Conservation (phyloP, 176 grass and related monocot genomes). For the Pontederia crassipes region DNA sequence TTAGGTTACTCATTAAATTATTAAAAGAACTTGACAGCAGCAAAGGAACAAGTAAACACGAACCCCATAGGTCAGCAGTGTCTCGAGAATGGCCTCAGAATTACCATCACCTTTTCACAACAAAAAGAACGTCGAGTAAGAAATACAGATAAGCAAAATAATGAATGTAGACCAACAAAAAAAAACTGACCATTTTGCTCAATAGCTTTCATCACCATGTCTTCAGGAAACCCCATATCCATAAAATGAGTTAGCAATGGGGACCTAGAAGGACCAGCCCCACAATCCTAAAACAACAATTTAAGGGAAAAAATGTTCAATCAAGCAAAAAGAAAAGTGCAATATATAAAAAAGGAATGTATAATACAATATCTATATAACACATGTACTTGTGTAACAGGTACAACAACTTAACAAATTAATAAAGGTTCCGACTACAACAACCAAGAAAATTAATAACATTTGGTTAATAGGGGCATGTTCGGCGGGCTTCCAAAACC, state of each 20-base stretch:
- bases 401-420: no score
- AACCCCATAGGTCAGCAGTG: conserved; percentile 67
- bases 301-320: neutral
- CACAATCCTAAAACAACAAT: conserved; percentile 1
- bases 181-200: conserved; percentile 7
- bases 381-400: no score
- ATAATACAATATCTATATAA: no score
- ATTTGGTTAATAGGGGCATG: no score
- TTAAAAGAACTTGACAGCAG: neutral
- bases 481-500: no score
- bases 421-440: no score
- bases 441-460: no score
- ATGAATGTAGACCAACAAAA: neutral
- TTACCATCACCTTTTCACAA: conserved; percentile 43
- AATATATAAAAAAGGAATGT: no score
- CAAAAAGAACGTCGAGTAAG: neutral
- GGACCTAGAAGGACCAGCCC: conserved; percentile 6
- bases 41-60: neutral
- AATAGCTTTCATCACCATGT: conserved; percentile 16
- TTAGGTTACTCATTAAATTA: neutral
- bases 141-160: neutral
- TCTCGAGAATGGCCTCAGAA: conserved; percentile 53
- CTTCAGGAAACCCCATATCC: conserved; percentile 12
- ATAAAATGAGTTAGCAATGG: neutral
- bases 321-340: no score